Evolutionary conservation across 140 eudicot genomes (phyloP), one percentile per base, ranked within the genome.

Genomic region (Oenanthe javanica): DNA sequence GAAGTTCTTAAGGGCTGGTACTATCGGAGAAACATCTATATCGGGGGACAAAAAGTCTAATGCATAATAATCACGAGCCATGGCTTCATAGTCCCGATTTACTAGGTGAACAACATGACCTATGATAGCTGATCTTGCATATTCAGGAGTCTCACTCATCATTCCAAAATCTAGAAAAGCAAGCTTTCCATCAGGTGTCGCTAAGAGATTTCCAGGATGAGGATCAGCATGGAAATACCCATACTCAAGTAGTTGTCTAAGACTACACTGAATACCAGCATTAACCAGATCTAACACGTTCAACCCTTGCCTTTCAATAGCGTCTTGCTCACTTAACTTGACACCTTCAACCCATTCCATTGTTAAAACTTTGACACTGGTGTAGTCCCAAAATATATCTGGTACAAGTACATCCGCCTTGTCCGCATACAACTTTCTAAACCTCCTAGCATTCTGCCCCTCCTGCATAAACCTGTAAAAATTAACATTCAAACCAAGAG

Each of bases 21-120:
- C 96, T 83, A 94, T 94, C 9, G 98, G 98, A 75, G 98, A 51
- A 61, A 94, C 93, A 69, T 94, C 98, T 7, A 94, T 93, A 84
- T 94, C 96, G 46, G 96, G 96, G 45, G 98, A 80, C 73, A 94
- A 89, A 87, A 94, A 94, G 80, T 94, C 91, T 72, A 94, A 77
- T 52, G 92, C 95, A 78, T 94, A 94, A 85, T 94, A 94, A 88
- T 94, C 98, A 72, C 93, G 97, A 73, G 97, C 98, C 98, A 94
- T 94, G 25, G 98, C 98, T 89, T 94, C 99, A 76, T 94, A 92
- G 85, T 94, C 99, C 55, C 99, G 91, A 83, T 94, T 94, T 43
- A 94, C 99, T 96, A 94, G 87, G 87, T 94, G 99, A 52, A 94
- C 99, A 81, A 94, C 99, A 81, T 94, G 99, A 81, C 99, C 99